Evolutionary conservation across 1,284 basidiomycete genomes (phyloP).

Genomic region (Pseudozyma thailandica): DNA sequence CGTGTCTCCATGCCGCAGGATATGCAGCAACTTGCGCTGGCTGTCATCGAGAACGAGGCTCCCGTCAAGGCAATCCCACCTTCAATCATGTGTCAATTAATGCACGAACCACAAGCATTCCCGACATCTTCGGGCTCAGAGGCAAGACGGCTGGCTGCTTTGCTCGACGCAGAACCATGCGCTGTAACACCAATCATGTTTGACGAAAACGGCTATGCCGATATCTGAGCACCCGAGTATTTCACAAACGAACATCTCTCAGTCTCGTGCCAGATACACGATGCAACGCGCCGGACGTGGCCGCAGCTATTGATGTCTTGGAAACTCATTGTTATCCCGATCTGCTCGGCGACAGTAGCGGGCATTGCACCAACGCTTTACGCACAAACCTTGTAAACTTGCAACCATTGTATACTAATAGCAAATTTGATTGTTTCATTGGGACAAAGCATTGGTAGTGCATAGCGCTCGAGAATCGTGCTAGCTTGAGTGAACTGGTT

Average conservation of each 20-base stretch:
- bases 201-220: conserved; percentile 1
- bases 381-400: conserved; percentile 5
- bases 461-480: too few relatives aligned
- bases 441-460: not conserved
- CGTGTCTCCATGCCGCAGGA: conserved; percentile 18
- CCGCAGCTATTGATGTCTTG: too few relatives aligned
- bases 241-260: too few relatives aligned
- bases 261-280: too few relatives aligned
- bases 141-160: conserved; percentile 5
- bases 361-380: too few relatives aligned
- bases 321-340: not conserved
- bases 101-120: conserved; percentile 9
- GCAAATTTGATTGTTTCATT: conserved; percentile 8
- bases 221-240: too few relatives aligned
- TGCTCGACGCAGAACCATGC: conserved; percentile 9
- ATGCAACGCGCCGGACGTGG: too few relatives aligned
- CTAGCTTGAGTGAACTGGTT: not conserved
- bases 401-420: conserved; percentile 16
- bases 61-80: conserved; percentile 1
- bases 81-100: not conserved
- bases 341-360: not conserved
- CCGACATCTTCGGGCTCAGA: conserved; percentile 10
- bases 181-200: conserved; percentile 7
- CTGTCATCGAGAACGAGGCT: conserved; percentile 14
- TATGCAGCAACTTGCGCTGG: conserved; percentile 34